Conservation (phyloP, 129 eudicot species). For the Erigeron canadensis region DNA sequence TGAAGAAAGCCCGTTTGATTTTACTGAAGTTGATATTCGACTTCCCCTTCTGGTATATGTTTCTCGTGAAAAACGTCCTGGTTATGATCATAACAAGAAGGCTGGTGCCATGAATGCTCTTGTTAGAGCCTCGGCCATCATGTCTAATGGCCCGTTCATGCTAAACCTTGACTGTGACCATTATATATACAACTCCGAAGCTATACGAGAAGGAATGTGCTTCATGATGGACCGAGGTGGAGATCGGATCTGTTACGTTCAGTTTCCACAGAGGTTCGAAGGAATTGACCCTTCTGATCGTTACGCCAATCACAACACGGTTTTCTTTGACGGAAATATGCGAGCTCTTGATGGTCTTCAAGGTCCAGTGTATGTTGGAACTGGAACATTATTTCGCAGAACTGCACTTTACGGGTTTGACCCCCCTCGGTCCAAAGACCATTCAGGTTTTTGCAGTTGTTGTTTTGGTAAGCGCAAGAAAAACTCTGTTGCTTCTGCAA, state of each 20-base stretch:
- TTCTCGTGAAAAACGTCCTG: conserved; percentile 73
- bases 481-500: conserved; percentile 37
- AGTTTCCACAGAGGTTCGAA: conserved; percentile 57
- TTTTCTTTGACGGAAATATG: conserved; percentile 62
- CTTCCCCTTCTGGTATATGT: conserved; percentile 65
- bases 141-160: conserved; percentile 72
- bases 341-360: conserved; percentile 66
- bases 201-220: conserved; percentile 61
- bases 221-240: conserved; percentile 73
- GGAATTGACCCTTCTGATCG: conserved; percentile 67
- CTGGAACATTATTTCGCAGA: conserved; percentile 54
- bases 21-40: conserved; percentile 58
- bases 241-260: conserved; percentile 52
- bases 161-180: conserved; percentile 68
- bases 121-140: conserved; percentile 68
- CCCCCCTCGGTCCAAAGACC: conserved; percentile 59
- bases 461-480: conserved; percentile 45
- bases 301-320: conserved; percentile 58
- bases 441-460: conserved; percentile 42
- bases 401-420: conserved; percentile 56
- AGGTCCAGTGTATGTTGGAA: conserved; percentile 61
- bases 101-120: conserved; percentile 78
- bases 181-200: conserved; percentile 54
- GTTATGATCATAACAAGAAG: conserved; percentile 74
- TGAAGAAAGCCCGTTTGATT: conserved; percentile 36